phyloP scores from a whole-genome alignment of 768 basidiomycete species.

The Terana coerulea region DNA sequence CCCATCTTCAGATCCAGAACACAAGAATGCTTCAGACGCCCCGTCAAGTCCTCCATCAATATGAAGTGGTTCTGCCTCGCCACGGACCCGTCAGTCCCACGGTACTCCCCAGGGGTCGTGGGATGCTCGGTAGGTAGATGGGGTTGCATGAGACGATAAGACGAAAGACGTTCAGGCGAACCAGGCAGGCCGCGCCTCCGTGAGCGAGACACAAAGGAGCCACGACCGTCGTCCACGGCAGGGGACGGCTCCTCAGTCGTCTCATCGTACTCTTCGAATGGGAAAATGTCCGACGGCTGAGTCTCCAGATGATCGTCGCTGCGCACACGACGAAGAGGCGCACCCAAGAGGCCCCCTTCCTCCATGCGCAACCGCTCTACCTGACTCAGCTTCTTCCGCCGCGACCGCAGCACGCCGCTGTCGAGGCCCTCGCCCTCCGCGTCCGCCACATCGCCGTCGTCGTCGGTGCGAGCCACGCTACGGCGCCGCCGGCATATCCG shows the following conservation, averaged over 20 bases:
- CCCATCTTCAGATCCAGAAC: conserved; percentile 99
- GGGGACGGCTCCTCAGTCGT: not conserved
- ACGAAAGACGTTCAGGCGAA: not conserved
- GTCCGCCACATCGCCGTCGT: conserved; percentile 36
- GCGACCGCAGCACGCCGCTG: conserved; percentile 18
- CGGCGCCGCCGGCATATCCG: conserved; percentile 55
- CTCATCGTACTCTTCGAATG: conserved; percentile 23
- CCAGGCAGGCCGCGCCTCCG: conserved; percentile 8
- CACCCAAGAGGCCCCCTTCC: conserved; percentile 33
- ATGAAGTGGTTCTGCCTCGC: conserved; percentile 97
- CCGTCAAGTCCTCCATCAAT: conserved; percentile 98
- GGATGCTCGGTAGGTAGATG: conserved; percentile 16
- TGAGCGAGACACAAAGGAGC: conserved; percentile 9
- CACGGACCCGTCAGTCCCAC: conserved; percentile 27
- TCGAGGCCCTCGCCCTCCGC: conserved; percentile 32
- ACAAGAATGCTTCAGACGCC: conserved; percentile 85
- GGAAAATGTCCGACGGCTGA: conserved; percentile 30
- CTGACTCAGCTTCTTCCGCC: conserved; percentile 40
- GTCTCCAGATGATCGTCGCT: conserved; percentile 53
- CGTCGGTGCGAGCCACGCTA: conserved; percentile 24
- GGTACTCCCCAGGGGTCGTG: not conserved
- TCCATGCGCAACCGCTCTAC: conserved; percentile 38
- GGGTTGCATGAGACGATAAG: conserved; percentile 13
- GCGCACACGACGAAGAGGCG: conserved; percentile 56
- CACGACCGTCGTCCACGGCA: conserved; percentile 19